Percentiles rank a stretch among this genome's conserved stretches.
phyloP scores from a whole-genome alignment of 495 filamentous ascomycete species.

The Hypoxylon subgilvum region DNA sequence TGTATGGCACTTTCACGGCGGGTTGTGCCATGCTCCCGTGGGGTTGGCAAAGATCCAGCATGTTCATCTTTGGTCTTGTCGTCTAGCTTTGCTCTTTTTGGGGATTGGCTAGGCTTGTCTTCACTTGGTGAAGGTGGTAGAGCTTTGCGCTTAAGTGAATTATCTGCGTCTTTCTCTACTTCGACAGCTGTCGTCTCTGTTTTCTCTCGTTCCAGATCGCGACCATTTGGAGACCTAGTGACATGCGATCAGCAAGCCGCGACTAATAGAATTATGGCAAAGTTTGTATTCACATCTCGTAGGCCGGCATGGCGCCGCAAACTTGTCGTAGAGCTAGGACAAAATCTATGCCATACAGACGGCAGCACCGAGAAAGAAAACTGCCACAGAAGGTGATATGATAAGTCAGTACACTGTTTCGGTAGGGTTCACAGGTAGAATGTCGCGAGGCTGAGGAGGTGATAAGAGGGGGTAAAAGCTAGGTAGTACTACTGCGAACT shows the following conservation, averaged over 20 bases:
- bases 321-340: background rate
- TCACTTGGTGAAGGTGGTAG: slow-evolving; percentile 20
- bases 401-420: slow-evolving; percentile 2
- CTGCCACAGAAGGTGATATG: slow-evolving; percentile 13
- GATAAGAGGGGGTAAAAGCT: too few species aligned
- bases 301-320: slow-evolving; percentile 32
- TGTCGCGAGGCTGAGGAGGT: slow-evolving; percentile 29
- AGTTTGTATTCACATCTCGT: slow-evolving; percentile 29
- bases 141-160: slow-evolving; percentile 38
- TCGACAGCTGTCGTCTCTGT: slow-evolving; percentile 6
- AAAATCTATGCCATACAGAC: too few species aligned
- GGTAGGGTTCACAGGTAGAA: background rate
- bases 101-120: slow-evolving; percentile 27
- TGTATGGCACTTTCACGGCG: slow-evolving; percentile 58
- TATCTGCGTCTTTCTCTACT: slow-evolving; percentile 7
- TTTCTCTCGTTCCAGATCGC: slow-evolving; percentile 24
- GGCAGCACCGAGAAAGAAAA: background rate
- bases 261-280: slow-evolving; percentile 18
- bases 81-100: slow-evolving; percentile 39
- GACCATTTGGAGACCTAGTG: slow-evolving; percentile 26
- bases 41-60: slow-evolving; percentile 36
- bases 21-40: slow-evolving; percentile 39
- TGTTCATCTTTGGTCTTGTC: slow-evolving; percentile 33
- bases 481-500: too few species aligned
- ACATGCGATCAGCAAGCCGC: slow-evolving; percentile 21